Base-by-base conservation (phyloP, 371 early-diverging fungal genomes). In the Mortierella sp. region DNA sequence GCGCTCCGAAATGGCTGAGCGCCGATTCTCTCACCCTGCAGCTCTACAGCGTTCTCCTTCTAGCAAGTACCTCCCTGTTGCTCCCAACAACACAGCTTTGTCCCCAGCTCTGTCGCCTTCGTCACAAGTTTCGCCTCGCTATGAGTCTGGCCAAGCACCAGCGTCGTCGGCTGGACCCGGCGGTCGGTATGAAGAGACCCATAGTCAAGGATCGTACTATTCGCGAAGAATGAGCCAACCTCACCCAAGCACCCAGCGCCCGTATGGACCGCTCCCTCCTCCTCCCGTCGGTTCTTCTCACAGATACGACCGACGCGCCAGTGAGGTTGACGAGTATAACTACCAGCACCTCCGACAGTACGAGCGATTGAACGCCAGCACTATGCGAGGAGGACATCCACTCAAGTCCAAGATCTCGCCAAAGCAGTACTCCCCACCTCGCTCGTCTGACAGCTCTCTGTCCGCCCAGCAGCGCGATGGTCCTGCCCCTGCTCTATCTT, bases 191-290 rank as follows among this genome's bases (percentile, higher is more conserved):
- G 80, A 80, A n/a, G 56, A 55, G 56, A 16, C 29, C 11, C 49
- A 46, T 32, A 48, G 35, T 27, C 55, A 79, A 4, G 68, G 75
- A 21, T 58, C 75, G 1, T 75, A 75, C 10, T 76, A 75, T 43
- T 72, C 75, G 38, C 75, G 85, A 1, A 70, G 85, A 35, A 85
- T 81, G 85, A 85, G 85, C n/a, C 85, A 85, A 63, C 85, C 84
- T 16, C 75, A 78, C 29, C 65, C 80, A 14, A 74, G 58, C 48
- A 29, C 7, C 43, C 71, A 49, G 43, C 72, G 77, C 3, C n/a
- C 75, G 0, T 74, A 48, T 27, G 41, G 75, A 21, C 78, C 55
- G 46, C 71, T 75, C 32, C 68, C 65, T 32, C 80, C 77, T n/a
- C 58, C 74, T 38, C 56, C 77, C 2, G 77, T 41, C 27, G 70